phyloP scores from a whole-genome alignment of 202 grass and related monocot species.

The Zizania palustris region DNA sequence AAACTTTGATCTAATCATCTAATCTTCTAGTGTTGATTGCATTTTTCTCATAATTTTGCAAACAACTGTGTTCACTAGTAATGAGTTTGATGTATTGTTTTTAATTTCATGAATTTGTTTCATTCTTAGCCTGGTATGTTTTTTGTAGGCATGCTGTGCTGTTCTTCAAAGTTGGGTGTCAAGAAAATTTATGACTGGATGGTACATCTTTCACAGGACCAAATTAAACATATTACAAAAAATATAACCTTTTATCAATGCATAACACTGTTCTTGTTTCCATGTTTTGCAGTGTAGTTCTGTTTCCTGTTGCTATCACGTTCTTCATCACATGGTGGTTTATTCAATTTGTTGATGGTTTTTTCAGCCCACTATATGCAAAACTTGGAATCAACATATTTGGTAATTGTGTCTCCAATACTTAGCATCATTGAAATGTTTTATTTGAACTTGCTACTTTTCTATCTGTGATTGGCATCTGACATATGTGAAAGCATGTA shows the following conservation, averaged over 20 bases:
- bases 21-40: not conserved
- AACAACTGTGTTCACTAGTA: not conserved
- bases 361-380: slow-evolving; percentile 97
- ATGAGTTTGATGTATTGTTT: not conserved
- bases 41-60: not conserved
- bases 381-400: slow-evolving; percentile 89
- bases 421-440: not conserved
- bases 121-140: slow-evolving; percentile 26
- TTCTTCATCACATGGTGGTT: slow-evolving; percentile 99
- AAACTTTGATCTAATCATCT: not conserved
- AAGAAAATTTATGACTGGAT: slow-evolving; percentile 99
- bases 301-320: slow-evolving; percentile 95
- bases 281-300: slow-evolving; percentile 77
- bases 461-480: not conserved
- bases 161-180: slow-evolving; percentile 99
- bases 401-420: slow-evolving; percentile 56
- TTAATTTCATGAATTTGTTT: slow-evolving; percentile 30
- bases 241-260: slow-evolving; percentile 16
- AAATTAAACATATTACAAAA: slow-evolving; percentile 38
- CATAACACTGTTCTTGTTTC: slow-evolving; percentile 31
- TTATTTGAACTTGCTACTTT: slow-evolving; percentile 8
- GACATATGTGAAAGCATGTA: not conserved
- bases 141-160: slow-evolving; percentile 88
- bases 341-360: slow-evolving; percentile 98
- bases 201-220: slow-evolving; percentile 51